phyloP scores from a whole-genome alignment of 805 yeast genomes.

The Saturnispora galanensis region DNA sequence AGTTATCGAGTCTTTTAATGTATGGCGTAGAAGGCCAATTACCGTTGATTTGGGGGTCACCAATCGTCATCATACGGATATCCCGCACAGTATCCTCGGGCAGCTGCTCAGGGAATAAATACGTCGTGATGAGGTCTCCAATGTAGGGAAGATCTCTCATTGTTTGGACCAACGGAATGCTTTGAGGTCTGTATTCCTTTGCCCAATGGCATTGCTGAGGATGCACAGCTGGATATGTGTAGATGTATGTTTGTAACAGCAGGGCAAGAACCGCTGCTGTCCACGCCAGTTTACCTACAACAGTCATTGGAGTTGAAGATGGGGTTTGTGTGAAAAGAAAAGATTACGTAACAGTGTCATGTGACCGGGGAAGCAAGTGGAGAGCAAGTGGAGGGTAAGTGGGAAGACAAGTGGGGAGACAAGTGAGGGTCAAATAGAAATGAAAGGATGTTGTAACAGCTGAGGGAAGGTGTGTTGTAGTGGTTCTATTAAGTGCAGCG shows the following conservation, averaged over 20 bases:
- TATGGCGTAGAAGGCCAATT: conserved; percentile 63
- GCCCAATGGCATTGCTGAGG: conserved; percentile 54
- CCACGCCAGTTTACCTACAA: conserved; percentile 12
- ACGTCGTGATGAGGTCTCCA: conserved; percentile 25
- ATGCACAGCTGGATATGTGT: conserved; percentile 62
- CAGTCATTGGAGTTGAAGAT: too few relatives aligned
- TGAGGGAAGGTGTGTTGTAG: too few relatives aligned
- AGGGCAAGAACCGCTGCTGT: conserved; percentile 32
- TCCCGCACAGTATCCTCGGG: conserved; percentile 12
- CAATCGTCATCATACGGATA: conserved; percentile 70
- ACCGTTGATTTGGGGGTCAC: conserved; percentile 97
- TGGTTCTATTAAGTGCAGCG: too few relatives aligned
- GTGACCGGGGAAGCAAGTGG: too few relatives aligned
- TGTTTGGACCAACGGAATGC: conserved; percentile 12
- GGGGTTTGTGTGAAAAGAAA: background rate
- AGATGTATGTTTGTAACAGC: conserved; percentile 51
- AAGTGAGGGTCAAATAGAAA: too few relatives aligned
- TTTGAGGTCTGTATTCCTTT: conserved; percentile 18
- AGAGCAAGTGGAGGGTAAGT: too few relatives aligned
- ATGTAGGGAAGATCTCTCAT: conserved; percentile 24
- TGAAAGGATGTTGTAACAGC: too few relatives aligned
- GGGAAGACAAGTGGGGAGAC: too few relatives aligned
- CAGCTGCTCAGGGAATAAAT: conserved; percentile 21
- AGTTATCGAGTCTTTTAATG: conserved; percentile 69
- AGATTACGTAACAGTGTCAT: background rate